A percentile compares a stretch with the other conserved stretches of the same genome.
Evolutionary conservation across 2,329 filamentous ascomycete genomes (phyloP).

Genomic region (Pyrenochaeta sp.): DNA sequence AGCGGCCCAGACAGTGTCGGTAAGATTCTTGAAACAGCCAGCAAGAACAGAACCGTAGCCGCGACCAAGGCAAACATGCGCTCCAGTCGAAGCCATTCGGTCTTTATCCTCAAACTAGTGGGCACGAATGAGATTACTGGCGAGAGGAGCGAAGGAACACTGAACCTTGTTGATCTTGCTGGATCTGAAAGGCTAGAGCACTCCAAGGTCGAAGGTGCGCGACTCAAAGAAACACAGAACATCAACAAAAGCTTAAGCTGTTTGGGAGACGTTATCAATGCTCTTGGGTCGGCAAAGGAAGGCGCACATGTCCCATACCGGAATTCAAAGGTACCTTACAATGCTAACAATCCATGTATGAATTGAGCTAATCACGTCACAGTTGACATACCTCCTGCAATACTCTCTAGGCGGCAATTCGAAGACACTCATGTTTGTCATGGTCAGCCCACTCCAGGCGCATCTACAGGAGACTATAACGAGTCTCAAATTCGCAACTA

Average conservation of each 20-base stretch:
- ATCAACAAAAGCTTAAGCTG: constrained; percentile 97
- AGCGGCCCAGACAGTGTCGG: constrained; percentile 84
- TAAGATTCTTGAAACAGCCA: constrained; percentile 79
- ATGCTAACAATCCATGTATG: constrained; percentile 1
- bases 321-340: constrained; percentile 79
- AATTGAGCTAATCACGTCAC: constrained; percentile 8
- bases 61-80: constrained; percentile 98
- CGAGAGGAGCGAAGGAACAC: constrained; percentile 87
- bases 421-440: constrained; percentile 99
- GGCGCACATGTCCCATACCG: constrained; percentile 87
- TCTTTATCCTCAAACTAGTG: constrained; percentile 83
- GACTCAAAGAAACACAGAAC: constrained; percentile 92
- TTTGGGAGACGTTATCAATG: constrained; percentile 92
- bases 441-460: constrained; percentile 90
- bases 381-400: constrained; percentile 92
- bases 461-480: constrained; percentile 94
- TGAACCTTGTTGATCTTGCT: constrained; percentile 95
- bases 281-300: constrained; percentile 82
- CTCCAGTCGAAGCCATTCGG: constrained; percentile 92
- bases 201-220: constrained; percentile 83
- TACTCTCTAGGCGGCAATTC: constrained; percentile 94
- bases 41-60: constrained; percentile 87
- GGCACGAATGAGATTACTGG: constrained; percentile 76
- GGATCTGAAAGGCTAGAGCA: constrained; percentile 91
- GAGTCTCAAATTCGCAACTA: constrained; percentile 94